These are phyloP conservation scores for Dorcoceras hygrometricum DNA, from an alignment of 257 asterid genomes.

Conservation along the genomic window DNA sequence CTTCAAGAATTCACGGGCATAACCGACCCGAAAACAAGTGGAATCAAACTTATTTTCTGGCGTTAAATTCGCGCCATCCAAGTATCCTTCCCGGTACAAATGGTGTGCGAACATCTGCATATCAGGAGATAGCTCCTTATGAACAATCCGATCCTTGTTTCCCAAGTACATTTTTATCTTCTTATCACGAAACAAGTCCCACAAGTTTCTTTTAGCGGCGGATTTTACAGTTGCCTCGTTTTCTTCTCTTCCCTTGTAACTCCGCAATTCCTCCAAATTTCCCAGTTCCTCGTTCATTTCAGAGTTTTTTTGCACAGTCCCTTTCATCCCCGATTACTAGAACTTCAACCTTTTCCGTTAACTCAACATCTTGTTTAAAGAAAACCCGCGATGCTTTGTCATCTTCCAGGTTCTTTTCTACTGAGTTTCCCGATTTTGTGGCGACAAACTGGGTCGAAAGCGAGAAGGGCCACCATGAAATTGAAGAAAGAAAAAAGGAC, in stretches of 20 bases:
- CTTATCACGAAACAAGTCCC: conserved; percentile 33
- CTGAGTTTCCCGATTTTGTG: conserved; percentile 7
- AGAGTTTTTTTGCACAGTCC: conserved; percentile 21
- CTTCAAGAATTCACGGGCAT: conserved; percentile 55
- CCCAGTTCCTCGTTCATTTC: conserved; percentile 36
- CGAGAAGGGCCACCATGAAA: conserved; percentile 36
- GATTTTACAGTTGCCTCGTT: conserved; percentile 13
- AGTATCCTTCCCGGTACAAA: conserved; percentile 52
- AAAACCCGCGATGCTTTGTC: conserved; percentile 36
- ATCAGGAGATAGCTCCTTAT: conserved; percentile 62
- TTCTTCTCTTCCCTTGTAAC: conserved; percentile 29
- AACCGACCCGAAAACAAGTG: conserved; percentile 45
- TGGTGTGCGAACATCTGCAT: conserved; percentile 49
- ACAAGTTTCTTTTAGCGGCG: conserved; percentile 26
- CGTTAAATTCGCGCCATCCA: conserved; percentile 48
- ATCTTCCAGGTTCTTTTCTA: conserved; percentile 20
- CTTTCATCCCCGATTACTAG: conserved; percentile 22
- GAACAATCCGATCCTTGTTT: conserved; percentile 41
- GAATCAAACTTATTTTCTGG: conserved; percentile 38
- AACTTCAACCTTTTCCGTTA: conserved; percentile 20
- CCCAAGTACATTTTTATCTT: conserved; percentile 25
- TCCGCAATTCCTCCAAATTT: conserved; percentile 47
- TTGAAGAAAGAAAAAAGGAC: conserved; percentile 20
- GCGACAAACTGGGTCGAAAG: conserved; percentile 28
- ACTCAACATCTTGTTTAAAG: conserved; percentile 56